phyloP scores from a whole-genome alignment of 2,329 filamentous ascomycete genomes.

The Sporothrix brasiliensis region DNA sequence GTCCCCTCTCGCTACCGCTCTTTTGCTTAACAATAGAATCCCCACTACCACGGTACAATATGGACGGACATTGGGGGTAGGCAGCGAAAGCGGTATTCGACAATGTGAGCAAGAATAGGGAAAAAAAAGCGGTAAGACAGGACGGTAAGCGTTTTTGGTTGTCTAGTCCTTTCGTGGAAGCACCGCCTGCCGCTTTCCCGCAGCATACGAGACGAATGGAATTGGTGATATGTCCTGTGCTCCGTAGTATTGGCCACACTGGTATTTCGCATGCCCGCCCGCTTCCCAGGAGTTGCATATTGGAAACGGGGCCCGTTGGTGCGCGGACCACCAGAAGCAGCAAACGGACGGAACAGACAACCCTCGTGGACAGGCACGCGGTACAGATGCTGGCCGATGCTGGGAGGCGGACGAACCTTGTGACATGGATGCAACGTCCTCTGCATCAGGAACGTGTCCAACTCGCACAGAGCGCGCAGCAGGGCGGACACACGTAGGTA shows the following conservation, averaged over 20 bases:
- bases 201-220: not conserved
- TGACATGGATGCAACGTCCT: slow-evolving; percentile 27
- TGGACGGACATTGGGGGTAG: not conserved
- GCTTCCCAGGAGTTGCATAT: slow-evolving; percentile 17
- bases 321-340: slow-evolving; percentile 7
- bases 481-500: not conserved
- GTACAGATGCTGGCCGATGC: slow-evolving; percentile 13
- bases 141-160: slow-evolving; percentile 1
- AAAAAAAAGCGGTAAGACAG: no score
- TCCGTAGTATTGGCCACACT: not conserved
- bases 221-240: not conserved
- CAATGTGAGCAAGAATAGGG: not conserved
- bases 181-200: not conserved
- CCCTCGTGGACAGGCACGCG: slow-evolving; percentile 19
- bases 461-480: slow-evolving; percentile 3
- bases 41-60: not conserved
- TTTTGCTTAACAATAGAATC: slow-evolving; percentile 14
- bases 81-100: not conserved
- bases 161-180: not conserved
- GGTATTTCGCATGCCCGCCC: not conserved
- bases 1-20: slow-evolving; percentile 15
- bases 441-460: slow-evolving; percentile 22
- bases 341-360: not conserved
- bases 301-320: slow-evolving; percentile 9
- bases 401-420: slow-evolving; percentile 16